Conservation (phyloP, 176 grass and related monocot species). For the Aegilops longissima region DNA sequence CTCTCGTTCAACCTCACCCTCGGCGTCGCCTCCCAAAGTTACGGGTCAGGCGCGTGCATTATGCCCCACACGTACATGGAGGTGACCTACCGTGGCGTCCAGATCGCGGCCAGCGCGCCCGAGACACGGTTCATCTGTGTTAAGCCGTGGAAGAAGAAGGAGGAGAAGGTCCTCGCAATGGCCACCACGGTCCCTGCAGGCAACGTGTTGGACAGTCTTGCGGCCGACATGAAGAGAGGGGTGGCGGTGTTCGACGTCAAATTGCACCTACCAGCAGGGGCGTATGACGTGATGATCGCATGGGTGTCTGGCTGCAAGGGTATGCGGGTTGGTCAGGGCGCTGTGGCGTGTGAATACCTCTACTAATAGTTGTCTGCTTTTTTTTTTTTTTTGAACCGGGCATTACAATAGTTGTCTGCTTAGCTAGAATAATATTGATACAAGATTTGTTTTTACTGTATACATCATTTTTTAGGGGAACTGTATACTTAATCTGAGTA, state of each 20-base stretch:
- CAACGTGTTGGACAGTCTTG: not conserved
- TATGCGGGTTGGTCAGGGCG: too few relatives aligned
- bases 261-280: not conserved
- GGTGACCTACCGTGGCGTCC: not conserved
- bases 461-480: too few relatives aligned
- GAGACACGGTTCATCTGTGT: not conserved
- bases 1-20: not conserved
- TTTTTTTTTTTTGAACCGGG: too few relatives aligned
- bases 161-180: not conserved
- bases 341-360: too few relatives aligned
- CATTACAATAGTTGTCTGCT: too few relatives aligned
- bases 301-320: too few relatives aligned
- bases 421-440: too few relatives aligned
- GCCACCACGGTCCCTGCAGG: not conserved
- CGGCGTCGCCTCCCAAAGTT: not conserved
- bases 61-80: not conserved
- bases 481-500: too few relatives aligned
- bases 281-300: too few relatives aligned
- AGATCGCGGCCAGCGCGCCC: not conserved
- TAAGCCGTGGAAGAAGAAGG: not conserved
- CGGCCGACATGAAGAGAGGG: not conserved
- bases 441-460: too few relatives aligned
- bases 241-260: not conserved
- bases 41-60: not conserved
- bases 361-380: too few relatives aligned